These are phyloP conservation scores for Proliferodiscus dingleyae DNA, from an alignment of 2,329 filamentous ascomycete genomes.

Conservation along the genomic window DNA sequence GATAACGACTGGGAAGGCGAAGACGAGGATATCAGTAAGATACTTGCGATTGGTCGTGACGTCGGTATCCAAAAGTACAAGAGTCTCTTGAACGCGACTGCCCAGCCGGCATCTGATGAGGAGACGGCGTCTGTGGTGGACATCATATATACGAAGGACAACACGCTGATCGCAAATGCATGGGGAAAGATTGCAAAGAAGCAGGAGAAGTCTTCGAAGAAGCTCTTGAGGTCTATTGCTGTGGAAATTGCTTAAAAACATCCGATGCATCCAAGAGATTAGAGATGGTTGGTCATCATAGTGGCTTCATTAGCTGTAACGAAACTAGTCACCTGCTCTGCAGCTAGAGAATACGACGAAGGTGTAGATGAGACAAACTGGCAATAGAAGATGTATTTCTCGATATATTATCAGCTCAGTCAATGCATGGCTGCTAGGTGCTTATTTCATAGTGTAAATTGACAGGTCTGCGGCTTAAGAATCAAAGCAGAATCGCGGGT, in stretches of 20 bases:
- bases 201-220: constrained; percentile 20
- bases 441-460: too few relatives aligned
- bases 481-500: too few relatives aligned
- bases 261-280: not conserved
- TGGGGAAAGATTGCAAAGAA: constrained; percentile 23
- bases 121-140: constrained; percentile 7
- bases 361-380: too few relatives aligned
- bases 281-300: not conserved
- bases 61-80: constrained; percentile 21
- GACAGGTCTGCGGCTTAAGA: too few relatives aligned
- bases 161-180: constrained; percentile 1
- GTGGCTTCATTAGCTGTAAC: not conserved
- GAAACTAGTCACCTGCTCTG: not conserved
- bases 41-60: constrained; percentile 18
- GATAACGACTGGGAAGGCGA: constrained; percentile 18
- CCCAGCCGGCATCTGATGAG: constrained; percentile 3
- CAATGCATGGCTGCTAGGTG: too few relatives aligned
- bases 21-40: constrained; percentile 4
- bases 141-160: not conserved
- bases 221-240: constrained; percentile 14
- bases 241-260: not conserved
- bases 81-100: constrained; percentile 6
- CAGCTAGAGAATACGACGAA: not conserved
- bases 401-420: too few relatives aligned
- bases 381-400: too few relatives aligned